Base-by-base conservation (phyloP, 192 early-diverging fungal genomes). In the Coemansia sp. region DNA sequence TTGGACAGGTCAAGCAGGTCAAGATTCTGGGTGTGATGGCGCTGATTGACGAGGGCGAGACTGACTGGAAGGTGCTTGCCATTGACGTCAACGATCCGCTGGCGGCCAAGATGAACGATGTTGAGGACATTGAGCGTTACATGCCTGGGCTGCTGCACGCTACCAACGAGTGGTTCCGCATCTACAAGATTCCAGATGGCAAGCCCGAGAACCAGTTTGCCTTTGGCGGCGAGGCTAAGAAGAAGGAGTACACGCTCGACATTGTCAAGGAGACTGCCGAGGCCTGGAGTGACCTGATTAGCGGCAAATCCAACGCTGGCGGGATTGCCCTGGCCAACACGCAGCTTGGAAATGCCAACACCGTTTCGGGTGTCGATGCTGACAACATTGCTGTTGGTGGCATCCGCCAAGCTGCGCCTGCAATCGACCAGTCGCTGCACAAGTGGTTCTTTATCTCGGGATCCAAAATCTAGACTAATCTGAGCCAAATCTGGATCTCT, bases 171-270 rank as follows among this genome's bases (percentile, higher is more conserved):
- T 99, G 96, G 96, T 99, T 99, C 95, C 91, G 95, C 77, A 96
- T 97, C 85, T 98, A 99, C 92, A 98, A 99, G 85, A 98, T 98
- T 74, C 97, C 97, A 58, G 96, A 99, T 87, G 96, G 95, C 69
- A 98, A 98, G 89, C 94, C 93, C 60, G 95, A 97, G 85, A 99
- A 99, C 89, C 89, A 93, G 85, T 98, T 99, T 85, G 97, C 97
- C 50, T 99, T 99, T 87, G 87, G 84, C 62, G 91, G 90, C 63
- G 90, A 89, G 72, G 89, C 89, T 74, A 90, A 90, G 84, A 89
- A 90, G 84, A 87, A 82, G 64, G 83, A 80, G 60, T 99, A 96
- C 71, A 92, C 97, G 62, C 84, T 76, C 63, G 91, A 98, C 52
- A 83, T 99, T 46, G 81, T 99, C 78, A 84, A 86, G 72, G 95